These are phyloP conservation scores for Rhizopus arrhizus DNA, from an alignment of 371 early-diverging fungal genomes.

Conservation along the genomic window DNA sequence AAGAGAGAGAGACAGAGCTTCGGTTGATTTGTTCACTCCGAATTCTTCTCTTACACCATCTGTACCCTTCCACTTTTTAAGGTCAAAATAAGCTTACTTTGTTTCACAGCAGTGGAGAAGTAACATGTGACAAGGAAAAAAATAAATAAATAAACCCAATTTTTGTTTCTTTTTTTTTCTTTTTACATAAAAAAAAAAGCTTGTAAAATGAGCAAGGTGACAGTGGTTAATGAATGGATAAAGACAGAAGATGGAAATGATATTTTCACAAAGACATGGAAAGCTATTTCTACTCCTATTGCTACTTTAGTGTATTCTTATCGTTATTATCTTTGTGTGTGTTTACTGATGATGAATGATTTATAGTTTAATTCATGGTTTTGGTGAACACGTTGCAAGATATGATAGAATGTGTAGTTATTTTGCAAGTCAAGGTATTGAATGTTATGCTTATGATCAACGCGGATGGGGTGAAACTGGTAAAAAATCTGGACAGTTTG, in stretches of 20 bases:
- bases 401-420: slow-evolving; percentile 57
- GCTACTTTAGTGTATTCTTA: slow-evolving; percentile 40
- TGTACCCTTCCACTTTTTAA: no score
- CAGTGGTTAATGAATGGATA: slow-evolving; percentile 41
- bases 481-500: slow-evolving; percentile 50
- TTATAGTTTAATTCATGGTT: slow-evolving; percentile 65
- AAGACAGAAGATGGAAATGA: slow-evolving; percentile 35
- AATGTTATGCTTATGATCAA: slow-evolving; percentile 64
- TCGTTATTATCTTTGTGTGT: slow-evolving; percentile 9
- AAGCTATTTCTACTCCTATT: slow-evolving; percentile 28
- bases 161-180: slow-evolving; percentile 13
- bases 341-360: slow-evolving; percentile 10
- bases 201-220: slow-evolving; percentile 11
- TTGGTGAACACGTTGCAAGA: slow-evolving; percentile 68
- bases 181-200: not conserved
- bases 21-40: no score
- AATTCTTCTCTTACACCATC: no score
- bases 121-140: not conserved
- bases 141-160: not conserved
- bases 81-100: no score
- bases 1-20: no score
- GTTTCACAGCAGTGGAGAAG: no score
- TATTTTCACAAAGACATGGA: slow-evolving; percentile 57
- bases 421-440: slow-evolving; percentile 58
- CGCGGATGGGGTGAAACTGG: slow-evolving; percentile 70